A percentile compares a stretch with the other conserved stretches of the same genome.
phyloP scores from a whole-genome alignment of 1,139 yeast species.

The Diutina neorugosa region DNA sequence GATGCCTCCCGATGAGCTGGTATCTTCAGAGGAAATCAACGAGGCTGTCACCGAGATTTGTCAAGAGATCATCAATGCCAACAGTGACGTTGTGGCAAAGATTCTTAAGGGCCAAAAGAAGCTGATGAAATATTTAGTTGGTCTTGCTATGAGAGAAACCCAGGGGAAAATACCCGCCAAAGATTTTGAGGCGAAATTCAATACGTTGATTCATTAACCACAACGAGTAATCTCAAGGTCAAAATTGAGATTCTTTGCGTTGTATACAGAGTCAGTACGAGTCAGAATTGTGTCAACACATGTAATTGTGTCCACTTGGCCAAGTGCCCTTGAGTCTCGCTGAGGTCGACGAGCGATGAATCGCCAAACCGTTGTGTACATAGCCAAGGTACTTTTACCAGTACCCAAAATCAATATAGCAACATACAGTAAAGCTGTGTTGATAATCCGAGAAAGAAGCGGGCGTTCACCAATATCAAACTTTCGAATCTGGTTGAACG shows the following conservation, averaged over 20 bases:
- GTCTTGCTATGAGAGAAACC: slow-evolving; percentile 71
- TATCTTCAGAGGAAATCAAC: slow-evolving; percentile 17
- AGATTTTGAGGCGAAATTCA: slow-evolving; percentile 25
- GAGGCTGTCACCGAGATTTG: slow-evolving; percentile 43
- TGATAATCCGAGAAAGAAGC: background rate
- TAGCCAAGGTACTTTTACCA: background rate
- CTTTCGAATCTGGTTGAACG: background rate
- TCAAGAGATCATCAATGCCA: slow-evolving; percentile 32
- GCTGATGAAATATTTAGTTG: slow-evolving; percentile 65
- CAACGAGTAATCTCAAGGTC: background rate
- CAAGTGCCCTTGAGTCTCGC: background rate
- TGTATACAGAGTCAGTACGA: background rate
- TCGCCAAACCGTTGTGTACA: background rate
- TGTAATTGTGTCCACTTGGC: background rate
- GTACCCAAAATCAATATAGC: background rate
- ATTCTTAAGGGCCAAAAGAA: slow-evolving; percentile 48
- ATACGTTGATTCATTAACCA: slow-evolving; percentile 13
- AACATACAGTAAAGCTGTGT: background rate
- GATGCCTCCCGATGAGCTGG: slow-evolving; percentile 14
- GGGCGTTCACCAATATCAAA: background rate
- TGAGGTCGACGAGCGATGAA: background rate
- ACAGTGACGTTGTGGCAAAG: slow-evolving; percentile 46
- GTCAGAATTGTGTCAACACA: background rate
- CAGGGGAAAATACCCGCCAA: slow-evolving; percentile 52
- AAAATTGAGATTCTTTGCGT: background rate